Conservation (phyloP, 1,284 basidiomycete species). For the Puccinia triticina region DNA sequence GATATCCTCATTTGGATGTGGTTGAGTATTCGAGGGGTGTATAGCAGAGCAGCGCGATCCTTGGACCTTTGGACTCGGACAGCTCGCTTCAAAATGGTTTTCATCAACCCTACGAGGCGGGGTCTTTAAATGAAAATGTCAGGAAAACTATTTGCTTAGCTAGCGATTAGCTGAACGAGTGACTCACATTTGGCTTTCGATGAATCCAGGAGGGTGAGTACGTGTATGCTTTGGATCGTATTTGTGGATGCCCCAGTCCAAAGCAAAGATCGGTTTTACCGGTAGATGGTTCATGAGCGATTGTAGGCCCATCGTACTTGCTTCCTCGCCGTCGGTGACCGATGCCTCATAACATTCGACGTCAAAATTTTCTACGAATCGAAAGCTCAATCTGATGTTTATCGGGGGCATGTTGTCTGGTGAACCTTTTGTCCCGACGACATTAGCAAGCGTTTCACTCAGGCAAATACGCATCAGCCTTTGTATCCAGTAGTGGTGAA, state of each 20-base stretch:
- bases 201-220: neutral
- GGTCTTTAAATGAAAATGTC: neutral
- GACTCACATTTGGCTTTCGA: neutral
- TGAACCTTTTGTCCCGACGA: neutral
- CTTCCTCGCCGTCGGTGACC: neutral
- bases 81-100: neutral
- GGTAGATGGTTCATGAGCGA: neutral
- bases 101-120: neutral
- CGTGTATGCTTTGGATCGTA: neutral
- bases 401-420: neutral
- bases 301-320: neutral
- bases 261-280: neutral
- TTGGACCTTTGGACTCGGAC: neutral
- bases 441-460: neutral
- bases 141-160: neutral
- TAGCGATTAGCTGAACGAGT: neutral
- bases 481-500: neutral
- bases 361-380: slow-evolving; percentile 2
- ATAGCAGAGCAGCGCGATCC: neutral
- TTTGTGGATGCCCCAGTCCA: slow-evolving; percentile 14
- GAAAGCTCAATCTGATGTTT: slow-evolving; percentile 7
- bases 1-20: slow-evolving; percentile 6
- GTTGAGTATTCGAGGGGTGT: neutral
- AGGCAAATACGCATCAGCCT: neutral
- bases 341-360: neutral